Evolutionary conservation across 805 yeast genomes (phyloP).

Genomic region (Diddensiella caesifluorescens): DNA sequence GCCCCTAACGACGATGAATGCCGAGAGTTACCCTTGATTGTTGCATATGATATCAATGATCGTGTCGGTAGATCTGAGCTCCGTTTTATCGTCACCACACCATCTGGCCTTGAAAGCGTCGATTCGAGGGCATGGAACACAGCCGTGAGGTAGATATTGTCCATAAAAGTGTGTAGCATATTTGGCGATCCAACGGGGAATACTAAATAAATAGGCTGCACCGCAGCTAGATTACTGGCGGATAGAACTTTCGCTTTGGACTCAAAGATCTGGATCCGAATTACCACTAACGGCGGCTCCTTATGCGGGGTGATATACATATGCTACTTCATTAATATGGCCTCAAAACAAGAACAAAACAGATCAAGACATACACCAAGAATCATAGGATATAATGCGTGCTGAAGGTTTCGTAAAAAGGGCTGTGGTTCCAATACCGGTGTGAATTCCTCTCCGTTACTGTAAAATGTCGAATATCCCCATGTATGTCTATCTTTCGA

Average conservation of each 20-base stretch:
- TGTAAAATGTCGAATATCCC: slow-evolving; percentile 32
- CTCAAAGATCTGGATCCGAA: slow-evolving; percentile 68
- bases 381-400: slow-evolving; percentile 35
- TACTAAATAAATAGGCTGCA: slow-evolving; percentile 60
- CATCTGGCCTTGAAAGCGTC: slow-evolving; percentile 43
- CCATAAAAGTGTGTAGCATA: slow-evolving; percentile 50
- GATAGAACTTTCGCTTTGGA: slow-evolving; percentile 11
- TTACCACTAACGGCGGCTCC: slow-evolving; percentile 50
- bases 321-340: slow-evolving; percentile 47
- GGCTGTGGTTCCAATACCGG: slow-evolving; percentile 43
- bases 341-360: slow-evolving; percentile 32
- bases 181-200: slow-evolving; percentile 64
- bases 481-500: slow-evolving; percentile 33
- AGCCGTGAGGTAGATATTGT: slow-evolving; percentile 44
- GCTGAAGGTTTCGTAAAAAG: slow-evolving; percentile 45
- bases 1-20: slow-evolving; percentile 58
- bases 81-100: slow-evolving; percentile 38
- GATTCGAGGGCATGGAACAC: slow-evolving; percentile 58
- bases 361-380: slow-evolving; percentile 11
- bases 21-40: slow-evolving; percentile 58
- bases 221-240: slow-evolving; percentile 34
- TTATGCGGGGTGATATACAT: slow-evolving; percentile 66
- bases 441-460: slow-evolving; percentile 28
- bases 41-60: slow-evolving; percentile 52
- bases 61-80: slow-evolving; percentile 36